Evolutionary conservation across 108 stramenopile species (phyloP).

Genomic region (Pseudonitzschia delicatissima): DNA sequence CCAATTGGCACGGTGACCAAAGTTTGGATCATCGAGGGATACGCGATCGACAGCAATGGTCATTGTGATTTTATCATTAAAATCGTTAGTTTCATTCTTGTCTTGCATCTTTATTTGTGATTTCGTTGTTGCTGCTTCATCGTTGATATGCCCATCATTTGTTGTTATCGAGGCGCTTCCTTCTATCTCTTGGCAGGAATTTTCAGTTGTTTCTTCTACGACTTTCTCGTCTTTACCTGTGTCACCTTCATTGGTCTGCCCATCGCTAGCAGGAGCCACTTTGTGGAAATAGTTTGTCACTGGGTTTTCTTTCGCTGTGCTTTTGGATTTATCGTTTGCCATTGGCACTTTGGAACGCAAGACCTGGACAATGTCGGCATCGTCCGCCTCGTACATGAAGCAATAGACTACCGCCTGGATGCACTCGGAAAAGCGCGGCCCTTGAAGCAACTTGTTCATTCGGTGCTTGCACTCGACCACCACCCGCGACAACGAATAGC

Average conservation of each 20-base stretch:
- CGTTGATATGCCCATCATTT: too few species aligned
- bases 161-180: too few species aligned
- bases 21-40: constrained; percentile 61
- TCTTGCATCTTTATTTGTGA: neutral
- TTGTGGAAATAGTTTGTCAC: neutral
- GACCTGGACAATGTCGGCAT: constrained; percentile 79
- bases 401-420: constrained; percentile 76
- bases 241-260: too few species aligned
- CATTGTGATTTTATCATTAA: too few species aligned
- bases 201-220: neutral
- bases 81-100: constrained; percentile 5
- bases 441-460: constrained; percentile 47
- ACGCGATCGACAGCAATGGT: constrained; percentile 58
- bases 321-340: neutral
- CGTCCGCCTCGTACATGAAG: constrained; percentile 63
- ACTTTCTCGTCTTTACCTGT: neutral
- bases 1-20: constrained; percentile 62
- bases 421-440: constrained; percentile 77
- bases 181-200: too few species aligned
- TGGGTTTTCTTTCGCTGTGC: too few species aligned
- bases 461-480: constrained; percentile 87
- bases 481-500: constrained; percentile 49
- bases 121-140: neutral
- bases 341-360: constrained; percentile 26
- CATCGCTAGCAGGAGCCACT: neutral